Evolutionary conservation across 2,329 filamentous ascomycete species (phyloP), one percentile per base, ranked within the genome.

Genomic region (Metarhizium humberi): DNA sequence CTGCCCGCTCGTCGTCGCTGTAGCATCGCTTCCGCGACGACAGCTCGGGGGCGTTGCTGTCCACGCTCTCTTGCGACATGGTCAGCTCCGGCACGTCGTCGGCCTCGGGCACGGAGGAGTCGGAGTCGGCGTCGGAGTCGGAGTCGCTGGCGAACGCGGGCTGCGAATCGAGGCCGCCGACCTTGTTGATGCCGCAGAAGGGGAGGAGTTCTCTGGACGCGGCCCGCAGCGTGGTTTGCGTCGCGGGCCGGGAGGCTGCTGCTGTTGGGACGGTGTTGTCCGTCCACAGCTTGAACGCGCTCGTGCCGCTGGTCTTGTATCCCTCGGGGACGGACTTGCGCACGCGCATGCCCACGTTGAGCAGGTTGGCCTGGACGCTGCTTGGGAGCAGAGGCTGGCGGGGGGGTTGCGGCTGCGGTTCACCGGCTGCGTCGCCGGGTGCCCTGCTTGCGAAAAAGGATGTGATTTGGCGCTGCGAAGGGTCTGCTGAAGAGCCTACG

Each of bases 251-350:
- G n/a, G 8, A 40, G 34, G 34, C 34, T 25, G 25, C 3, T 11
- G 43, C 43, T 3, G 50, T 36, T n/a, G 45, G 29, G 10, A 36
- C 18, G 18, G 66, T 63, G 56, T 62, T 66, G 56, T 73, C 71
- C 14, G 70, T 72, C 71, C 79, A 83, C 25, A 84, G 71, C 50
- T 77, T 73, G 65, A 82, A 83, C 51, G 66, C 69, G 61, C 73
- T 75, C 58, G 76, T 73, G 53, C 67, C 63, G 59, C 68, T 69
- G 2, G 89, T 95, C 75, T 95, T 95, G 79, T 96, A 96, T 57
- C 92, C 92, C 68, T 96, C 92, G 0, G 90, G 87, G 7, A 97
- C 88, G 11, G 88, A 88, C 74, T 97, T 97, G 67, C 92, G 87
- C 52, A 97, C 81, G 29, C 92, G 86, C 91, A 96, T 96, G 64